Conservation (phyloP, 352 stramenopile genomes). For the Ophiocytium majus region DNA sequence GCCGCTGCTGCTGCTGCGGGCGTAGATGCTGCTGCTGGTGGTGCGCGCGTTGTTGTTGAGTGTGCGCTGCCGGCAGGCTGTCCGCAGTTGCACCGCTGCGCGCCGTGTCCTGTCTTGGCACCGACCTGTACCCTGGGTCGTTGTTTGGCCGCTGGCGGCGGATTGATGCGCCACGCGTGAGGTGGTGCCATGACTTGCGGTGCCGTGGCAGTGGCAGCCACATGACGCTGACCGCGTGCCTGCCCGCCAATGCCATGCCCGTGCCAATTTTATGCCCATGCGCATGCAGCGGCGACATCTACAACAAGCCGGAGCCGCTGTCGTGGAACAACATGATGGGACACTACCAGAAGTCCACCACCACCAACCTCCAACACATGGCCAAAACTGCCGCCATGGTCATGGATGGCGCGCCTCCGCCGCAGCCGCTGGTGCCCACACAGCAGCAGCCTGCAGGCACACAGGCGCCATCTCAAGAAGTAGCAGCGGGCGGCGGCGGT, state of each 20-base stretch:
- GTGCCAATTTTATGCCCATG: neutral
- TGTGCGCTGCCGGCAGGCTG: no score
- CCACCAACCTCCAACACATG: slow-evolving; percentile 33
- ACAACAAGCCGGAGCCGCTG: slow-evolving; percentile 18
- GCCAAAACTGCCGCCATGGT: slow-evolving; percentile 29
- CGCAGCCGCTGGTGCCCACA: no score
- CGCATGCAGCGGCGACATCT: slow-evolving; percentile 25
- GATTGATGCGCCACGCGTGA: neutral
- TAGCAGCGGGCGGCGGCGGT: no score
- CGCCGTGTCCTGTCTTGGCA: no score
- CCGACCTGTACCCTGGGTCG: neutral
- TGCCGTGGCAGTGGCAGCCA: neutral
- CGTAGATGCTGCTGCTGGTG: no score
- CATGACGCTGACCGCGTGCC: neutral
- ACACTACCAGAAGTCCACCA: slow-evolving; percentile 21
- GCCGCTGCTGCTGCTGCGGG: no score
- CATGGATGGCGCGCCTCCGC: no score
- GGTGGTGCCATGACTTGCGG: neutral
- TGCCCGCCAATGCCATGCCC: neutral
- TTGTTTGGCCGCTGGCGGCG: neutral
- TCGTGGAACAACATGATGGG: slow-evolving; percentile 25
- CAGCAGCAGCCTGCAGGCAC: no score
- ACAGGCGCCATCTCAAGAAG: no score
- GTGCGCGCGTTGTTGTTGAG: no score
- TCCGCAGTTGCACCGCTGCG: no score